These are phyloP conservation scores for Toxicodendron radicans DNA, from an alignment of 345 rosid genomes.

Conservation along the genomic window DNA sequence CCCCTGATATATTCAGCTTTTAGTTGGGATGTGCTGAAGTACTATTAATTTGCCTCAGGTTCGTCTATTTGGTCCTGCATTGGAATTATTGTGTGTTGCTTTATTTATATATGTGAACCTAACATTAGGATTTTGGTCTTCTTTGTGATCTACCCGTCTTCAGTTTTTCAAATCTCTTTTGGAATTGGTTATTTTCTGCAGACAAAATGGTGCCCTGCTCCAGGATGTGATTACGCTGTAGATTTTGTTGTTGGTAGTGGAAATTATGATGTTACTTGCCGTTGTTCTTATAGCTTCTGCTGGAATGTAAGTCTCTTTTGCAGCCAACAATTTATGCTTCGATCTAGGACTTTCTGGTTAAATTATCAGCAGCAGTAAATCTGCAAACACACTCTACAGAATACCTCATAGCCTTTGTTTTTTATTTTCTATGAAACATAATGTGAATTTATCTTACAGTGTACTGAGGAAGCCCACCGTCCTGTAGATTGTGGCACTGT, in stretches of 20 bases:
- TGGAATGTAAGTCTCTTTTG: slow-evolving; percentile 64
- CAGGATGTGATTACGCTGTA: slow-evolving; percentile 85
- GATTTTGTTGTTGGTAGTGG: slow-evolving; percentile 73
- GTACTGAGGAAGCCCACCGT: slow-evolving; percentile 86
- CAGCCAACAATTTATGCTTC: slow-evolving; percentile 2
- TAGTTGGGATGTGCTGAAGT: neutral
- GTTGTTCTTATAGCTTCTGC: slow-evolving; percentile 73
- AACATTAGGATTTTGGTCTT: slow-evolving; percentile 5
- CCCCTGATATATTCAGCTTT: neutral
- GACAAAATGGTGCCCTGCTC: slow-evolving; percentile 97
- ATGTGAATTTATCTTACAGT: slow-evolving; percentile 38
- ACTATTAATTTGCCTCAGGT: neutral
- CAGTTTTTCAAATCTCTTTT: neutral
- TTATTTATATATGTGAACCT: neutral
- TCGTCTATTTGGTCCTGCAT: neutral
- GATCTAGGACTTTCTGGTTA: neutral
- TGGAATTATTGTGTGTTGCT: neutral
- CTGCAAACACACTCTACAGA: slow-evolving; percentile 6
- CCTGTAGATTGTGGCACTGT: slow-evolving; percentile 83
- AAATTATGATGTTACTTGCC: slow-evolving; percentile 69
- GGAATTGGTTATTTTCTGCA: slow-evolving; percentile 29
- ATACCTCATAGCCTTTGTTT: neutral
- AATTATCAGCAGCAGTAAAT: neutral
- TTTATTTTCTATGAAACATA: neutral
- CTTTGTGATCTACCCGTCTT: neutral